Evolutionary conservation across 169 alveolate genomes (phyloP).

Genomic region (Theileria annulata): DNA sequence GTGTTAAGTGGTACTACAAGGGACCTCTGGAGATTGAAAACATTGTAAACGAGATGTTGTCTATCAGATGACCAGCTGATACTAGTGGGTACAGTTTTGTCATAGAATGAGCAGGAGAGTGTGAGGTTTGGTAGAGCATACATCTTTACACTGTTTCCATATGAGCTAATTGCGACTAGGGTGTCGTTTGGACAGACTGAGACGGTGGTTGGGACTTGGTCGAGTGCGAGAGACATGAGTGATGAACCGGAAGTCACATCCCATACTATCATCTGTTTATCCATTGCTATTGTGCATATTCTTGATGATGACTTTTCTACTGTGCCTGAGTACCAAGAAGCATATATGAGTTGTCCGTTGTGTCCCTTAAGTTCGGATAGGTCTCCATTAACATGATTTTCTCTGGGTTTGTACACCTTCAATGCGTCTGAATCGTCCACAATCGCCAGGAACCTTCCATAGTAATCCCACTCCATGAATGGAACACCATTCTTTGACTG

Average conservation of each 20-base stretch:
- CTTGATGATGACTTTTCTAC: slow-evolving; percentile 31
- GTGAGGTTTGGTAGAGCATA: slow-evolving; percentile 50
- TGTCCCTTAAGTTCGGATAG: slow-evolving; percentile 37
- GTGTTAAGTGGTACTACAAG: slow-evolving; percentile 44
- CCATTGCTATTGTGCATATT: slow-evolving; percentile 50
- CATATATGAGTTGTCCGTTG: slow-evolving; percentile 32
- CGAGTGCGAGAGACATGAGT: slow-evolving; percentile 41
- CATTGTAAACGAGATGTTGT: slow-evolving; percentile 48
- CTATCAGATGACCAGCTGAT: slow-evolving; percentile 55
- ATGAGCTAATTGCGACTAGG: slow-evolving; percentile 53
- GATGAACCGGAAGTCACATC: slow-evolving; percentile 44
- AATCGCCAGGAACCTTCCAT: slow-evolving; percentile 48
- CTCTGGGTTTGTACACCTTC: slow-evolving; percentile 39
- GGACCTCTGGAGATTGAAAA: slow-evolving; percentile 53
- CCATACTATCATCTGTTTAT: slow-evolving; percentile 60
- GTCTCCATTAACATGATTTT: slow-evolving; percentile 26
- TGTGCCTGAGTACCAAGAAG: slow-evolving; percentile 48
- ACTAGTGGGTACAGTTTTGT: slow-evolving; percentile 38
- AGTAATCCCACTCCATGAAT: slow-evolving; percentile 57
- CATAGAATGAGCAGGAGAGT: slow-evolving; percentile 57
- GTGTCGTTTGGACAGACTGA: slow-evolving; percentile 40
- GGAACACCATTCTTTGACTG: slow-evolving; percentile 26
- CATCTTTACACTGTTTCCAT: slow-evolving; percentile 51
- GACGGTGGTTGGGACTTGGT: slow-evolving; percentile 57
- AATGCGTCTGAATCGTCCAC: slow-evolving; percentile 34